A percentile compares a stretch with the other conserved stretches of the same genome.
These are phyloP conservation scores for Cytidiella melzeri DNA, from an alignment of 768 basidiomycete species.

Conservation along the genomic window DNA sequence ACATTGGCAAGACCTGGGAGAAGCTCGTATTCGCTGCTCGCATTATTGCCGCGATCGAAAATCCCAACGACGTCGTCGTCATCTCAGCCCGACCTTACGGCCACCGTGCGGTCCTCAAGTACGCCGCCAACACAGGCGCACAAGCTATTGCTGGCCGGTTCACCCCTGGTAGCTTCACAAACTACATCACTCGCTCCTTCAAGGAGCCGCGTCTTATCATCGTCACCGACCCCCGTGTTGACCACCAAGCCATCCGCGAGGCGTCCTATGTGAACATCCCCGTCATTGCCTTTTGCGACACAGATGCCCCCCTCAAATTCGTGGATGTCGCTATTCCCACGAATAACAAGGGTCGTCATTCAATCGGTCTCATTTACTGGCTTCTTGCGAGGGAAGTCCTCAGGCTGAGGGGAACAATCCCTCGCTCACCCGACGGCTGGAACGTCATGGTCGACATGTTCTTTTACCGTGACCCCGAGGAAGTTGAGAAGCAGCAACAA, in stretches of 20 bases:
- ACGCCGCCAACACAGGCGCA: slow-evolving; percentile 94
- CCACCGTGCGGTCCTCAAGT: slow-evolving; percentile 99
- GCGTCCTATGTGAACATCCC: slow-evolving; percentile 99
- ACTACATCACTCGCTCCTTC: slow-evolving; percentile 99
- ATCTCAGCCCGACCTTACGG: slow-evolving; percentile 98
- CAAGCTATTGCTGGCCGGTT: slow-evolving; percentile 99
- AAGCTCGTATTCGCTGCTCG: slow-evolving; percentile 98
- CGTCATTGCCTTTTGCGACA: slow-evolving; percentile 98
- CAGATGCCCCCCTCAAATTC: slow-evolving; percentile 94
- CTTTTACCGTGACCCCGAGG: slow-evolving; percentile 99
- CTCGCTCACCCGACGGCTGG: slow-evolving; percentile 90
- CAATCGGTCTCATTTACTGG: slow-evolving; percentile 98
- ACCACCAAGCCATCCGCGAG: slow-evolving; percentile 99
- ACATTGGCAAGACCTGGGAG: slow-evolving; percentile 99
- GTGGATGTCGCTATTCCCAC: slow-evolving; percentile 98
- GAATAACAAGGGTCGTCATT: slow-evolving; percentile 98
- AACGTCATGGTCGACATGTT: slow-evolving; percentile 99
- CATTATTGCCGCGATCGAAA: slow-evolving; percentile 95
- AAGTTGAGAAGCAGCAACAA: slow-evolving; percentile 96
- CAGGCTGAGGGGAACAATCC: slow-evolving; percentile 89
- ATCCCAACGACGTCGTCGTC: slow-evolving; percentile 96
- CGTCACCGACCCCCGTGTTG: slow-evolving; percentile 98
- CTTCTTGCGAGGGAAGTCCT: slow-evolving; percentile 96
- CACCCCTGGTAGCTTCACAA: slow-evolving; percentile 98
- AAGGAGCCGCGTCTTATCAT: slow-evolving; percentile 98